These are phyloP conservation scores for Hypholoma sublateritium DNA, from an alignment of 768 basidiomycete species.

Conservation along the genomic window DNA sequence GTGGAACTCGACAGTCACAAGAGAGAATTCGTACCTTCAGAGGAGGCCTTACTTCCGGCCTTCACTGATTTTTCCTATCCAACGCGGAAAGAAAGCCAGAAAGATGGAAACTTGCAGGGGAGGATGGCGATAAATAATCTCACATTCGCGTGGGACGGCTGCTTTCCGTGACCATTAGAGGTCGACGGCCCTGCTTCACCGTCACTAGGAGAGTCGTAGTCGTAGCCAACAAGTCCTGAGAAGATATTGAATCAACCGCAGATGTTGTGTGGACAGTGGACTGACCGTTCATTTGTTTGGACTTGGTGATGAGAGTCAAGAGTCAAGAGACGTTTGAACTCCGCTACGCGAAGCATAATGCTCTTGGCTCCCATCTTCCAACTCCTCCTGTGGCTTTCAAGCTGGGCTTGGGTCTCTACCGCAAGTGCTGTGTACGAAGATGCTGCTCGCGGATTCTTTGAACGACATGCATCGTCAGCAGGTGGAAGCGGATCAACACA, in stretches of 20 bases:
- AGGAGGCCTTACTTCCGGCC: slow-evolving; percentile 28
- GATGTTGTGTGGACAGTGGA: not conserved
- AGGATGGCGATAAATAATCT: slow-evolving; percentile 47
- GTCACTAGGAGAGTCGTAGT: slow-evolving; percentile 63
- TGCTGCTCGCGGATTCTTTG: slow-evolving; percentile 46
- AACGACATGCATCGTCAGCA: slow-evolving; percentile 30
- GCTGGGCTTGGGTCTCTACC: slow-evolving; percentile 31
- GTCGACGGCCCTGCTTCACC: slow-evolving; percentile 42
- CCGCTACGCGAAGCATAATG: slow-evolving; percentile 21
- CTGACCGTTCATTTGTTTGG: slow-evolving; percentile 23
- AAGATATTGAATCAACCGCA: not conserved
- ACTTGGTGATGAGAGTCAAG: slow-evolving; percentile 19
- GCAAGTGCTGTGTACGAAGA: slow-evolving; percentile 33
- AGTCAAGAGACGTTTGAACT: slow-evolving; percentile 16
- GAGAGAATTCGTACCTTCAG: slow-evolving; percentile 39
- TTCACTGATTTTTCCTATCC: slow-evolving; percentile 65
- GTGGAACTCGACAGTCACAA: slow-evolving; percentile 9
- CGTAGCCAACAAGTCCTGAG: slow-evolving; percentile 62
- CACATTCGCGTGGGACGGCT: slow-evolving; percentile 46
- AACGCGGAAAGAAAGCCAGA: slow-evolving; percentile 56
- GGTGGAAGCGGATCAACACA: slow-evolving; percentile 43
- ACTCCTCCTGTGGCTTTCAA: slow-evolving; percentile 32
- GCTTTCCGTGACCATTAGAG: slow-evolving; percentile 25
- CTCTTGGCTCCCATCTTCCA: slow-evolving; percentile 28
- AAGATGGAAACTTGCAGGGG: slow-evolving; percentile 59